Base-by-base conservation (phyloP, 306 rosid species). In the Hylodesmum podocarpum region DNA sequence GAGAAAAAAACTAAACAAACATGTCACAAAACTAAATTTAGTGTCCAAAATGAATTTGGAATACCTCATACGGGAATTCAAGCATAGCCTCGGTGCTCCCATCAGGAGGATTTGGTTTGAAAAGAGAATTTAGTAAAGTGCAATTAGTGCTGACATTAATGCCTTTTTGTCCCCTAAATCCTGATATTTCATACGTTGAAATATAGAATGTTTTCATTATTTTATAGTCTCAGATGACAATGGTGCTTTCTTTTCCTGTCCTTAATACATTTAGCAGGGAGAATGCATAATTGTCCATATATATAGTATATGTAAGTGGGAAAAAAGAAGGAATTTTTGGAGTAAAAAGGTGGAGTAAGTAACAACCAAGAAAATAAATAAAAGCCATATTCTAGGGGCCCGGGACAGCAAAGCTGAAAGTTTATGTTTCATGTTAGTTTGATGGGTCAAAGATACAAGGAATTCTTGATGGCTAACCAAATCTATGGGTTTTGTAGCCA, bases 401-500 rank as follows among this genome's bases (percentile, higher is more conserved):
- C 13, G 31, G 68, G 43, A 81, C 77, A 80, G 37, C 41, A 77
- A 55, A 68, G 40, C 78, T 50, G 21, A 73, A 50, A 51, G 68
- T 47, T 43, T 3, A 18, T 51, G 6, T 66, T 58, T 83, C 14
- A 13, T 54, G 62, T 6, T 53, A 51, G 28, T 68, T 36, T 43
- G 3, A 36, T 78, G 77, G 41, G 36, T 74, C 40, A 22, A 51
- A 58, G 72, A 43, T 21, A 29, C 36, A 76, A 41, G 50, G 67
- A 79, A 73, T 54, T 59, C 65, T 61, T 33, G 40, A 68, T 59
- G 27, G 28, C 79, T 70, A 34, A 55, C 66, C 51, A 78, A 81
- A 83, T 81, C 83, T 73, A 25, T 58, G 71, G 70, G 75, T 18
- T 73, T 57, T 39, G 40, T 13, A 73, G 53, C 68, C 41, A 12